Evolutionary conservation across 768 basidiomycete species (phyloP).

Genomic region (Agaricus bisporus): DNA sequence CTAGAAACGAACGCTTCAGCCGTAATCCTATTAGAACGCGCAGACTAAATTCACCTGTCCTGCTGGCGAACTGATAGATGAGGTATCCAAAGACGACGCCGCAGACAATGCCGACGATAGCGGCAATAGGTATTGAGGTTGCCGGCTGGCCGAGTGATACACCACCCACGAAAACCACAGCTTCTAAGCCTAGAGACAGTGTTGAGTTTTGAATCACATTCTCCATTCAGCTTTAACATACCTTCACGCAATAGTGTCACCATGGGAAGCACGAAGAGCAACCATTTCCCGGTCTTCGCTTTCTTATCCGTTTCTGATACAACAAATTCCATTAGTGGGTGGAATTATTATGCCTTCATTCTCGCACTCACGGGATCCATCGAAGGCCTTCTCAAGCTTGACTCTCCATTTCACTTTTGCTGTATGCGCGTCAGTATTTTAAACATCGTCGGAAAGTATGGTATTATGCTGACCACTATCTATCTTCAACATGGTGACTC

Average conservation of each 20-base stretch:
- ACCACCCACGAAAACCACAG: conserved; percentile 90
- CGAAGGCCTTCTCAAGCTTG: conserved; percentile 80
- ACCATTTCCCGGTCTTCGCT: conserved; percentile 68
- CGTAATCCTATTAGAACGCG: not conserved
- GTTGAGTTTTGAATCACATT: not conserved
- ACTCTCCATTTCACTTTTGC: conserved; percentile 93
- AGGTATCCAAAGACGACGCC: conserved; percentile 70
- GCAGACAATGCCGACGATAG: conserved; percentile 77
- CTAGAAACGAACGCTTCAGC: conserved; percentile 24
- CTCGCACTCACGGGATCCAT: conserved; percentile 38
- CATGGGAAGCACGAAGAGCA: conserved; percentile 83
- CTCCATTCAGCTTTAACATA: conserved; percentile 8
- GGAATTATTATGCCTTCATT: not conserved
- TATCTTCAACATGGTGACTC: conserved; percentile 91
- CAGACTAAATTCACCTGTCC: conserved; percentile 44
- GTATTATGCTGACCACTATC: conserved; percentile 46
- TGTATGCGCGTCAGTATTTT: conserved; percentile 10
- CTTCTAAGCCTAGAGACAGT: conserved; percentile 60
- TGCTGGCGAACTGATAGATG: conserved; percentile 76
- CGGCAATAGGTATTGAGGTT: conserved; percentile 82
- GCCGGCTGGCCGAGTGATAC: conserved; percentile 83
- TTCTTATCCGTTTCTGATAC: conserved; percentile 37
- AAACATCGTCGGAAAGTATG: not conserved
- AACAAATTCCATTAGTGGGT: not conserved
- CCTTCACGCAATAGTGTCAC: conserved; percentile 94